Percentiles rank a stretch among this genome's conserved stretches.
Conservation (phyloP, 129 eudicot genomes). For the Dittrichia graveolens region DNA sequence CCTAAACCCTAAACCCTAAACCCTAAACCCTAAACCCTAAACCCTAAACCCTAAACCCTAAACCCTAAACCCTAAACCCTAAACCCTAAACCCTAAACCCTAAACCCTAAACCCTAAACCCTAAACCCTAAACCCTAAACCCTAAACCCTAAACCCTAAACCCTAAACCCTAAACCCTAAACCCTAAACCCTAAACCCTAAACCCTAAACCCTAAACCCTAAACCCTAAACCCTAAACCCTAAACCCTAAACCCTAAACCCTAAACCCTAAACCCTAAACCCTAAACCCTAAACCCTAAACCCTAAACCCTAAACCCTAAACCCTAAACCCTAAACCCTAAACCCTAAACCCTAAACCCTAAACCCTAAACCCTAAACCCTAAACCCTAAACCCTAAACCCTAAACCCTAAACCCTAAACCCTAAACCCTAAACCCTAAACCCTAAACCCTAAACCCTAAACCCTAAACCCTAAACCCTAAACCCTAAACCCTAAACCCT, state of each 20-base stretch:
- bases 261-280: conserved; percentile 25
- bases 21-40: neutral
- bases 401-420: conserved; percentile 30
- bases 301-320: conserved; percentile 32
- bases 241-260: conserved; percentile 19
- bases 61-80: conserved; percentile 1
- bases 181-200: conserved; percentile 25
- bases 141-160: conserved; percentile 23
- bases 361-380: conserved; percentile 24
- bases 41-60: neutral
- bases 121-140: conserved; percentile 29
- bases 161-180: conserved; percentile 26
- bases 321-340: conserved; percentile 31
- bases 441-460: conserved; percentile 14
- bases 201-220: conserved; percentile 16
- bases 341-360: conserved; percentile 25
- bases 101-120: conserved; percentile 26
- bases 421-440: conserved; percentile 21
- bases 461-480: conserved; percentile 3
- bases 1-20: conserved; percentile 11
- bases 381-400: conserved; percentile 28
- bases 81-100: conserved; percentile 22
- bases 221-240: conserved; percentile 23
- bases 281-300: conserved; percentile 26
- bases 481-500: conserved; percentile 17